phyloP scores from a whole-genome alignment of 169 alveolate genomes.

The Cryptosporidium felis region DNA sequence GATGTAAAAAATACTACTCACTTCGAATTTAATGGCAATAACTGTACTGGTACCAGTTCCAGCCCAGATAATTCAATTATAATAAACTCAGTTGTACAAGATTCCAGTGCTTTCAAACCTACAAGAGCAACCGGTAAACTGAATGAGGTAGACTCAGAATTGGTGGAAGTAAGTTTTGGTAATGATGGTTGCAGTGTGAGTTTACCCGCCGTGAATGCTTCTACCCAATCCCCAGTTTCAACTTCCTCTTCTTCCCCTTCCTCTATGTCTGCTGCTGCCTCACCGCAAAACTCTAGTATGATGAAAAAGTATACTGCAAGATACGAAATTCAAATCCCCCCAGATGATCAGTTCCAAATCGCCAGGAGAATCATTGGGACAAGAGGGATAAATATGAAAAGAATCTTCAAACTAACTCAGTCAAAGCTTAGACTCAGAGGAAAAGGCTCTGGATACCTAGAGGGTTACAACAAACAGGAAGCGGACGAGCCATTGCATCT shows the following conservation, averaged over 20 bases:
- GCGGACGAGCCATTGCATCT: slow-evolving; percentile 91
- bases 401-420: slow-evolving; percentile 84
- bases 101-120: background rate
- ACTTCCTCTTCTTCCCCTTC: slow-evolving; percentile 4
- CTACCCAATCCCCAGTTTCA: slow-evolving; percentile 14
- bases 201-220: background rate
- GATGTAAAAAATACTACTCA: background rate
- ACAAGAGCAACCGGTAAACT: background rate
- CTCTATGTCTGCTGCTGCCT: background rate
- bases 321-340: slow-evolving; percentile 90
- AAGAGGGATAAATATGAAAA: slow-evolving; percentile 92
- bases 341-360: slow-evolving; percentile 90
- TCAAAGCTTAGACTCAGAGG: slow-evolving; percentile 93
- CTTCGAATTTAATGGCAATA: background rate
- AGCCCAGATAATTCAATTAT: background rate
- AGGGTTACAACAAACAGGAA: slow-evolving; percentile 90
- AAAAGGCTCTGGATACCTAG: slow-evolving; percentile 93
- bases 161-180: background rate
- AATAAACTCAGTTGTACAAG: background rate
- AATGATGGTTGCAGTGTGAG: background rate
- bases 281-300: background rate
- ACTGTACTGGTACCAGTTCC: background rate
- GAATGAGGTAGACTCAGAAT: background rate
- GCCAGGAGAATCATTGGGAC: slow-evolving; percentile 91
- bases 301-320: slow-evolving; percentile 90